Conservation (phyloP, 768 basidiomycete species). For the Lentinula edodes region DNA sequence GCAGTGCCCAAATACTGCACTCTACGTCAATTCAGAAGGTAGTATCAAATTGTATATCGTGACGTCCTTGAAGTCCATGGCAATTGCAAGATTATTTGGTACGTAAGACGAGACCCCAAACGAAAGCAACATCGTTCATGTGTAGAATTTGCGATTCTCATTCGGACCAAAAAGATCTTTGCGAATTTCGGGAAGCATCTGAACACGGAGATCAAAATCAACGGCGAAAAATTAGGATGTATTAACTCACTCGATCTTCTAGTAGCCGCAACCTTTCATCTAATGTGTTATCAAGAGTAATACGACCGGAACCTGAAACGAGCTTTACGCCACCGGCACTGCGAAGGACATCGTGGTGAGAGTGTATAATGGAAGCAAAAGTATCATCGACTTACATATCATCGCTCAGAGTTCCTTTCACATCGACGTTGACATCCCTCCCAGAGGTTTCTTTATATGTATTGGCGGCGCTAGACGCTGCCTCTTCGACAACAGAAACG, state of each 20-base stretch:
- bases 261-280: conserved; percentile 86
- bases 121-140: conserved; percentile 28
- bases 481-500: conserved; percentile 49
- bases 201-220: background rate
- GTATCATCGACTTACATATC: conserved; percentile 47
- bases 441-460: conserved; percentile 80
- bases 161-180: conserved; percentile 85
- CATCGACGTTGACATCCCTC: conserved; percentile 47
- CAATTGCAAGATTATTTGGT: background rate
- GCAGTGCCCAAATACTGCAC: too few relatives aligned
- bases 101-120: too few relatives aligned
- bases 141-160: conserved; percentile 89
- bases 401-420: conserved; percentile 58
- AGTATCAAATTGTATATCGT: background rate
- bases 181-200: conserved; percentile 97
- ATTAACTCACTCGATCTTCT: conserved; percentile 74
- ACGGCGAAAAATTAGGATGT: background rate
- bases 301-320: conserved; percentile 63
- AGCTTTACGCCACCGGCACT: conserved; percentile 88
- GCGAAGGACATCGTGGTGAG: background rate
- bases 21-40: too few relatives aligned
- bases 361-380: background rate
- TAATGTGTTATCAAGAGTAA: conserved; percentile 90
- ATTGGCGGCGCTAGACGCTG: conserved; percentile 56
- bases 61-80: background rate